Conservation (phyloP, 2,329 filamentous ascomycete genomes). For the Plectosphaerella sp. region DNA sequence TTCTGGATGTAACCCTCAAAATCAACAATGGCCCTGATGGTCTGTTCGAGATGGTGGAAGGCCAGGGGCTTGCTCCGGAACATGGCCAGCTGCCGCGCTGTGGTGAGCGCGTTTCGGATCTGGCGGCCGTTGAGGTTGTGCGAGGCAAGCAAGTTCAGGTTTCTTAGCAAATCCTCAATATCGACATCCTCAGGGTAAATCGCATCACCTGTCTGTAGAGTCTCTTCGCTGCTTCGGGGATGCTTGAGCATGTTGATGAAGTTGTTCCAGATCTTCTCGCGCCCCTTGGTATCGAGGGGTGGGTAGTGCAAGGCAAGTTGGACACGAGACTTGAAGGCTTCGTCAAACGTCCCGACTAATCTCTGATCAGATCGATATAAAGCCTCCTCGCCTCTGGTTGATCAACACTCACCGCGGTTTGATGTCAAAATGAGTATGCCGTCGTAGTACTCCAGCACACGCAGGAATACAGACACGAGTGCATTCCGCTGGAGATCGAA, state of each 20-base stretch:
- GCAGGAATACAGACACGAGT: slow-evolving; percentile 22
- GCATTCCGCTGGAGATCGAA: slow-evolving; percentile 82
- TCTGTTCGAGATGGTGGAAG: background rate
- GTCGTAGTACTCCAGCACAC: slow-evolving; percentile 28
- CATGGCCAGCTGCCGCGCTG: background rate
- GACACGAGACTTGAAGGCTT: slow-evolving; percentile 30
- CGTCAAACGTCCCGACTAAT: slow-evolving; percentile 25
- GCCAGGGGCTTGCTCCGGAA: background rate
- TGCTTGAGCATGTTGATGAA: slow-evolving; percentile 8
- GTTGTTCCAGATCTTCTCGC: slow-evolving; percentile 6
- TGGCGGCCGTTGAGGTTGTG: background rate
- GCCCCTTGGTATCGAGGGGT: background rate
- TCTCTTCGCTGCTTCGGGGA: no score
- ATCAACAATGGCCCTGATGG: background rate
- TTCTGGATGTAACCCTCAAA: background rate
- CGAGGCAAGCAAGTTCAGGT: background rate
- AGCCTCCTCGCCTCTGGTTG: no score
- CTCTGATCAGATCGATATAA: no score
- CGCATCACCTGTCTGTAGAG: background rate
- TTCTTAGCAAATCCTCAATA: background rate
- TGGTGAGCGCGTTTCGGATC: background rate
- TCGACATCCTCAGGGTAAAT: background rate
- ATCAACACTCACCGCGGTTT: slow-evolving; percentile 17
- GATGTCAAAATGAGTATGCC: slow-evolving; percentile 30
- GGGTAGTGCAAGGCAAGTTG: slow-evolving; percentile 26